Evolutionary conservation across 179 eudicot species (phyloP), one percentile per base, ranked within the genome.

Genomic region (Beta macrorhiza): DNA sequence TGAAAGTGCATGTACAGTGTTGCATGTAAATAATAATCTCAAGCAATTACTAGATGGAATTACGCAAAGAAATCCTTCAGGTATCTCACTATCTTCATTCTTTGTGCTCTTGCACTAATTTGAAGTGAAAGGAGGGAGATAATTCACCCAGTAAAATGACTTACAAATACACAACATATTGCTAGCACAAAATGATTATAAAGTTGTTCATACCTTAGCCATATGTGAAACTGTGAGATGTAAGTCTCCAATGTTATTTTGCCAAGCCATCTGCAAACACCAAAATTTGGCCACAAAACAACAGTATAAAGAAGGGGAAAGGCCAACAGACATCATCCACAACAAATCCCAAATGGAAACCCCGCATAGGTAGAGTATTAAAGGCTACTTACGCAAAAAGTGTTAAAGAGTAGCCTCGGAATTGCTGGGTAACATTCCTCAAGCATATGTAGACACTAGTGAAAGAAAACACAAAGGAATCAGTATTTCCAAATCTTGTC

Each of bases 391-490:
- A 95, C 98, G 98, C 99, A 81, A 96, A 91, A 77, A 96, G 93
- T 73, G 98, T 94, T 81, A 96, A 87, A n/a, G 91, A 79, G 84
- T 90, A 96, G 89, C 88, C 78, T 32, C 99, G 95, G 75, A 96
- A 83, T 75, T 86, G 84, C 85, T 93, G 97, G 57, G 97, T 92
- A 82, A 94, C 90, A 84, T 96, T 96, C 79, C 98, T 91, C 93
- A 96, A 85, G 87, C 94, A 86, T 85, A 96, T 90, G 89, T 92
- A 93, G 74, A 96, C 98, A 77, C 99, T 96, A 91, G 15, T 59
- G 69, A 84, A 78, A 74, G 80, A 80, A 67, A 69, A 64, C 68
- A 75, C 32, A 79, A 15, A 88, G 51, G 42, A 70, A 72, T 74
- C 45, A 82, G 70, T 52, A 17, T 44, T 44, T 67, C 20, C 3